Base-by-base conservation (phyloP, 345 rosid genomes). In the Eucalyptus erythrocorys region DNA sequence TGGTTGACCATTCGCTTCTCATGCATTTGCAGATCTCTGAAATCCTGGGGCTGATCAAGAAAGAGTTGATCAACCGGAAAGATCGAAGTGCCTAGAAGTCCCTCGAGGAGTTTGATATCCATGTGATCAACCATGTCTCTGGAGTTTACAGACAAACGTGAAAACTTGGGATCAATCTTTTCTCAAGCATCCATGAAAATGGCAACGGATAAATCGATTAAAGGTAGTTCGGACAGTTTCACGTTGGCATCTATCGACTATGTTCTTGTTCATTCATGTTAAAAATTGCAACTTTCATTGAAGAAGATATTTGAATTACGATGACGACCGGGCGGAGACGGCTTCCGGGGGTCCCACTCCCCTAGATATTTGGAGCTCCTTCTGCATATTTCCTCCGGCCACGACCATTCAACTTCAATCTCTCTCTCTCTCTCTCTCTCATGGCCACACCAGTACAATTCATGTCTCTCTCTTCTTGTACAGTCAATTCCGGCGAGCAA, bases 21-120 rank as follows among this genome's bases (percentile, higher is more conserved):
- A n/a, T 14, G 37, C 76, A 14, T 64, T 64, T 87, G 42, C 94
- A 96, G 98, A 94, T 95, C 50, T 91, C 91, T 12, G 94, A 91
- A 49, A 91, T 97, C 51, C 59, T 95, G 90, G 90, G 89, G 87
- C 66, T 91, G 92, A 96, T 97, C 89, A 88, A 92, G 92, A 92
- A 90, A 88, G 97, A 94, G 90, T 87, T 95, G 85, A 71, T 47
- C 26, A 47, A 21, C 30, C 48, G 15, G 59, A 51, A 61, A 11
- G 26, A 40, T 34, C 48, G 13, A 66, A 34, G 81, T 12, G 48
- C 34, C 48, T 48, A 32, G 49, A 40, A 68, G 50, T 79, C 13
- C 26, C 45, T 71, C 19, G 1, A 71, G 81, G 81, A 37, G 82
- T 19, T 10, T 0, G 37, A 64, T 4, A n/a, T n/a, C 68, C 68